Conservation (phyloP, 768 basidiomycete genomes). For the Pleurotus tuoliensis region DNA sequence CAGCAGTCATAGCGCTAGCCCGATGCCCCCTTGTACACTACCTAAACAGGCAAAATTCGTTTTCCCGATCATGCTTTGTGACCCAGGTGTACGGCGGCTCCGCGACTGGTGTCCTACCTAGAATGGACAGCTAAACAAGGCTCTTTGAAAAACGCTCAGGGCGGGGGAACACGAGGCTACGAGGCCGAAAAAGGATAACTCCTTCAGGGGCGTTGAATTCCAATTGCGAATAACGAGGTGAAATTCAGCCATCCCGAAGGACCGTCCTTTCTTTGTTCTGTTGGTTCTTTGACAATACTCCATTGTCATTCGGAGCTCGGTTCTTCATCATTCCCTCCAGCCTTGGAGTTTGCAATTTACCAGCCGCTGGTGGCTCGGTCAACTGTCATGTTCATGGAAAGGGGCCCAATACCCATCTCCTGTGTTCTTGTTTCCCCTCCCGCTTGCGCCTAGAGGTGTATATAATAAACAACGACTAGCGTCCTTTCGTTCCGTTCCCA, state of each 20-base stretch:
- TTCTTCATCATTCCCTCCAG: background rate
- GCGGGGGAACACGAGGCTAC: background rate
- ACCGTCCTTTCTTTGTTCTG: background rate
- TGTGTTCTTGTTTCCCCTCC: too few species aligned
- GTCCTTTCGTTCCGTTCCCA: too few species aligned
- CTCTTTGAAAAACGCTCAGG: too few species aligned
- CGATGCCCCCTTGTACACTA: background rate
- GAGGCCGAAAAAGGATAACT: background rate
- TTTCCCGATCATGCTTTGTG: background rate
- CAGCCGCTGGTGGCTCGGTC: background rate
- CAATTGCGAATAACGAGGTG: background rate
- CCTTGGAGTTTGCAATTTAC: background rate
- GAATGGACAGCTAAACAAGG: too few species aligned
- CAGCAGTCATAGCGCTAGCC: background rate
- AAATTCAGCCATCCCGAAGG: background rate
- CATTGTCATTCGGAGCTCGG: constrained; percentile 2
- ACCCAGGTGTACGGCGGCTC: background rate
- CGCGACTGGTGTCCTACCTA: background rate
- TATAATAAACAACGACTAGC: too few species aligned
- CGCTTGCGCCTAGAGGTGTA: too few species aligned
- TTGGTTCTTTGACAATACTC: background rate
- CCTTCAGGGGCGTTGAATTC: background rate
- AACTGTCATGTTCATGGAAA: background rate
- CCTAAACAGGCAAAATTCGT: background rate
- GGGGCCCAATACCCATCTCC: background rate